Percentiles rank a stretch among this genome's conserved stretches.
phyloP scores from a whole-genome alignment of 2,329 filamentous ascomycete species.

The Ceratocystis cacaofunesta region DNA sequence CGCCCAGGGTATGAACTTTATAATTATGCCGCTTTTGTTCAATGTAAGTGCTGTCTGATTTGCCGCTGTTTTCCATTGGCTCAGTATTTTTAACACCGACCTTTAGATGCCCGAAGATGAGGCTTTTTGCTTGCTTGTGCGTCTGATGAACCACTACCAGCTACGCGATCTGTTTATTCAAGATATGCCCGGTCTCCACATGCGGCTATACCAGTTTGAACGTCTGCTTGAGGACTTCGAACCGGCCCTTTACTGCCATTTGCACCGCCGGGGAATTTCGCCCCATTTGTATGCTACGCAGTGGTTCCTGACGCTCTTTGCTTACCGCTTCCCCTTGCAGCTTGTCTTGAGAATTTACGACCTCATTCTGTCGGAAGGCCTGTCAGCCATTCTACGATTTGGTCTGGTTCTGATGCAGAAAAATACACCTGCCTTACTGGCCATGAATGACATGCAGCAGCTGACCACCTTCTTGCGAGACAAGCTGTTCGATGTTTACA shows the following conservation, averaged over 20 bases:
- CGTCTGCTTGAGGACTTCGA: conserved; percentile 85
- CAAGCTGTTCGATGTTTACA: conserved; percentile 89
- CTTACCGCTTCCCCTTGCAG: conserved; percentile 91
- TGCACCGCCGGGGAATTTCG: conserved; percentile 72
- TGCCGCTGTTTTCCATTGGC: neutral
- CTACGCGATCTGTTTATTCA: conserved; percentile 84
- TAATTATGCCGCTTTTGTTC: conserved; percentile 91
- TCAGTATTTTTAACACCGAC: conserved; percentile 9
- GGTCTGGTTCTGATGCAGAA: conserved; percentile 93
- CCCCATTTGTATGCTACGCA: conserved; percentile 93
- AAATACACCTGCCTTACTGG: conserved; percentile 63
- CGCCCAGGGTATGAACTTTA: conserved; percentile 97
- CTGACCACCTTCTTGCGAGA: conserved; percentile 87
- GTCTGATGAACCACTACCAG: conserved; percentile 92
- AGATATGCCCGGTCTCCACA: conserved; percentile 92
- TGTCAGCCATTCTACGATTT: conserved; percentile 87
- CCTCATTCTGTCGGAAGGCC: conserved; percentile 79
- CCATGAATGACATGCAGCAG: conserved; percentile 79
- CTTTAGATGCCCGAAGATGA: conserved; percentile 85
- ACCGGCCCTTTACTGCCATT: conserved; percentile 85
- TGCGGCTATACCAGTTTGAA: conserved; percentile 89
- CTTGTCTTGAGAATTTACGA: conserved; percentile 95
- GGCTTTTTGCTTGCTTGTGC: conserved; percentile 82
- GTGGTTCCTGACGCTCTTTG: conserved; percentile 98
- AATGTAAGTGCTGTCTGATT: conserved; percentile 45